phyloP scores from a whole-genome alignment of 1,139 yeast genomes.

The Taiozyma onychis region DNA sequence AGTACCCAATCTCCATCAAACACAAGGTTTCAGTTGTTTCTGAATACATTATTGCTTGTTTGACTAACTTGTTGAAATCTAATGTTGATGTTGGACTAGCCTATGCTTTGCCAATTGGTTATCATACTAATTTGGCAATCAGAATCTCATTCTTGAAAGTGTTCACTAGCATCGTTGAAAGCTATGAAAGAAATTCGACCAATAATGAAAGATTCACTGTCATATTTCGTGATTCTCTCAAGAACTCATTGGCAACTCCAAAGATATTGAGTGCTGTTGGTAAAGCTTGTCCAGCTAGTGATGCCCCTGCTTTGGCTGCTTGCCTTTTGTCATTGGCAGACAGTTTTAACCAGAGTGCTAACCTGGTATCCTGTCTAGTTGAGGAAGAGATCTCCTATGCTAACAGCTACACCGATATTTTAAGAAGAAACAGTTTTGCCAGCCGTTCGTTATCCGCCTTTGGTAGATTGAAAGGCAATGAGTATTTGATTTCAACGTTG shows the following conservation, averaged over 20 bases:
- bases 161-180: slow-evolving; percentile 58
- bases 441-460: slow-evolving; percentile 70
- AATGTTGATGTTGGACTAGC: slow-evolving; percentile 77
- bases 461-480: slow-evolving; percentile 60
- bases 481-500: slow-evolving; percentile 48
- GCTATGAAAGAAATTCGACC: slow-evolving; percentile 29
- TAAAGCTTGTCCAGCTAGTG: slow-evolving; percentile 52
- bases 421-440: slow-evolving; percentile 78
- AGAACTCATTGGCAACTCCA: slow-evolving; percentile 24
- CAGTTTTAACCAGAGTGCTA: slow-evolving; percentile 46
- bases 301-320: slow-evolving; percentile 68
- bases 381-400: slow-evolving; percentile 58
- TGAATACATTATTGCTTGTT: slow-evolving; percentile 61
- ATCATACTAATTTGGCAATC: slow-evolving; percentile 59
- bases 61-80: slow-evolving; percentile 63
- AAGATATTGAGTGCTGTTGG: slow-evolving; percentile 33
- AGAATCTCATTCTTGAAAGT: slow-evolving; percentile 73
- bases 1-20: slow-evolving; percentile 30
- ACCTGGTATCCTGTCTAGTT: slow-evolving; percentile 51
- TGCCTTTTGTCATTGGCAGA: slow-evolving; percentile 62
- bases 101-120: slow-evolving; percentile 74
- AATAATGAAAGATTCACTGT: slow-evolving; percentile 3
- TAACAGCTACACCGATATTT: slow-evolving; percentile 60
- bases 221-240: slow-evolving; percentile 10
- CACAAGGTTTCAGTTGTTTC: slow-evolving; percentile 55